Conservation (phyloP, 1,139 yeast genomes). For the Suhomyces yuchorum region DNA sequence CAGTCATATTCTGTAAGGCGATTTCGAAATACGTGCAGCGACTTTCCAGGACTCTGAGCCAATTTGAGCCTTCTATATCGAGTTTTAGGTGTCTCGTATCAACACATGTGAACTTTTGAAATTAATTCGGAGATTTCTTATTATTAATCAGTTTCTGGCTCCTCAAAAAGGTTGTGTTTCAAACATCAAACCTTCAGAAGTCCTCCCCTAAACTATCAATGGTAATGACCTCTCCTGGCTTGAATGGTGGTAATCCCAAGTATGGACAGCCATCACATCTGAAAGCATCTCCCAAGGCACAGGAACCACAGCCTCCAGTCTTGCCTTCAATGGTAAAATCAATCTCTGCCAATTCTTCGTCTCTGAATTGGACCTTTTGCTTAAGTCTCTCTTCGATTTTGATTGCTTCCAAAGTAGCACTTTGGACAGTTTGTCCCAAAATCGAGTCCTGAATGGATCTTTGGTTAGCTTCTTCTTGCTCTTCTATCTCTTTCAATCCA, state of each 20-base stretch:
- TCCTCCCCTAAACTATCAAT: constrained; percentile 57
- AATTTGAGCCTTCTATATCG: neutral
- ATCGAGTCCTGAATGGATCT: constrained; percentile 48
- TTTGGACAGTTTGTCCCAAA: constrained; percentile 51
- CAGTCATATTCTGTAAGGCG: constrained; percentile 1
- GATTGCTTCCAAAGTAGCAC: constrained; percentile 56
- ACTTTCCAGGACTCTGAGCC: neutral
- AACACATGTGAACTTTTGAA: neutral
- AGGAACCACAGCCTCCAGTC: constrained; percentile 94
- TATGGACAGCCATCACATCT: constrained; percentile 98
- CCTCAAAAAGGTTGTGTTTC: neutral
- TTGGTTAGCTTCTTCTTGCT: constrained; percentile 52
- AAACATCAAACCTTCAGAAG: constrained; percentile 21
- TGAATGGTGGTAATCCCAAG: constrained; percentile 94
- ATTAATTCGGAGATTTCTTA: neutral
- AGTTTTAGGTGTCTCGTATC: neutral
- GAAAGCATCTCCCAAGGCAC: constrained; percentile 97
- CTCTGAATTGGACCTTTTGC: constrained; percentile 54
- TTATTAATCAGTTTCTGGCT: neutral
- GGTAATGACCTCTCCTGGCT: constrained; percentile 82
- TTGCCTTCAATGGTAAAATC: constrained; percentile 96
- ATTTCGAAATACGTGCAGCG: neutral
- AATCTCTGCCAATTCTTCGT: constrained; percentile 76
- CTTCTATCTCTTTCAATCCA: constrained; percentile 85
- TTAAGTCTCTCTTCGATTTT: constrained; percentile 53